These are phyloP conservation scores for Kodamaea anthophila DNA, from an alignment of 1,139 yeast species.

Conservation along the genomic window DNA sequence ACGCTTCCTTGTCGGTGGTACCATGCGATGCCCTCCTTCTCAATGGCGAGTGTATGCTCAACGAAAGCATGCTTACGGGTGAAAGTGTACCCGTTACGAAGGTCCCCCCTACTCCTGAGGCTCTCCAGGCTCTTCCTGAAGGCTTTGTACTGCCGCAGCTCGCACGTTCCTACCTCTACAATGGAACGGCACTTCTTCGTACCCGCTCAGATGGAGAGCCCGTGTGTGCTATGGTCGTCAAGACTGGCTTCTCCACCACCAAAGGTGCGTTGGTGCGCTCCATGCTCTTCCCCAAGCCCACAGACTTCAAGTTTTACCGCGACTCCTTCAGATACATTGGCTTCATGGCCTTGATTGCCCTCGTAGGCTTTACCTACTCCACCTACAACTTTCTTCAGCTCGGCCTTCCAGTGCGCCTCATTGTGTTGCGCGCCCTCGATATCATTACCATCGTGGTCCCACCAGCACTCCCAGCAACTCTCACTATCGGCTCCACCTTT, in stretches of 20 bases:
- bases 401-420: conserved; percentile 62
- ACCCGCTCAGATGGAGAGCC: conserved; percentile 69
- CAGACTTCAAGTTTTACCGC: conserved; percentile 85
- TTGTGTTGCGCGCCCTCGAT: conserved; percentile 85
- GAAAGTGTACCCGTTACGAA: conserved; percentile 97
- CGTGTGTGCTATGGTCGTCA: conserved; percentile 80
- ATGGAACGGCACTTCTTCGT: conserved; percentile 84
- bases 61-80: conserved; percentile 95
- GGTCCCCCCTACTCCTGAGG: conserved; percentile 56
- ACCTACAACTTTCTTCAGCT: conserved; percentile 75
- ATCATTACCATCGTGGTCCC: conserved; percentile 95
- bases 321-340: conserved; percentile 96
- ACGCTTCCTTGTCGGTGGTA: conserved; percentile 63
- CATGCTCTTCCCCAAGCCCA: conserved; percentile 93
- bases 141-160: conserved; percentile 62
- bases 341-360: conserved; percentile 83
- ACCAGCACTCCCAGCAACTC: conserved; percentile 95
- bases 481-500: conserved; percentile 93
- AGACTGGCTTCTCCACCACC: conserved; percentile 92
- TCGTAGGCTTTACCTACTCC: conserved; percentile 76
- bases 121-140: conserved; percentile 47
- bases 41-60: conserved; percentile 89
- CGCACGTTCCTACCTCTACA: conserved; percentile 71
- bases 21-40: conserved; percentile 89
- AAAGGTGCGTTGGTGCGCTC: conserved; percentile 94